Evolutionary conservation across 2,329 filamentous ascomycete species (phyloP), one percentile per base, ranked within the genome.

Genomic region (Epichloe uncinata): DNA sequence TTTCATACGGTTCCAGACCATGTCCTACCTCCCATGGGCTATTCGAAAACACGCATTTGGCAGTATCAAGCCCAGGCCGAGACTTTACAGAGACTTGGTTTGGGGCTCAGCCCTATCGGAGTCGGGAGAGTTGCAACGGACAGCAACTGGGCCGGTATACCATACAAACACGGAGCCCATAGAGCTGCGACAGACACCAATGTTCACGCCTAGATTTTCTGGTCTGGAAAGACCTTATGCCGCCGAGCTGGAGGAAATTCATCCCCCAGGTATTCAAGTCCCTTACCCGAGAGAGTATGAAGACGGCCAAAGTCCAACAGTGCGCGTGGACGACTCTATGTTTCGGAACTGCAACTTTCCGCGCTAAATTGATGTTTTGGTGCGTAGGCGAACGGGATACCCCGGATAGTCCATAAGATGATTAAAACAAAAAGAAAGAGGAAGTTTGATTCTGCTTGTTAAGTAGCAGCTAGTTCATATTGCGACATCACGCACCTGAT

Each of bases 1-100:
- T 6, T 72, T 72, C 47, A 63, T 67, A 26, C 55, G 53, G 3
- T 65, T 66, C 47, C 68, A 72, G 54, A 38, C 67, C 2, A 43
- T 51, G 0, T 47, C 54, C 12, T 65, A 68, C 47, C 51, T 69
- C 5, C 68, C 67, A 0, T 71, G 67, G 63, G 58, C 67, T 34
- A 55, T 63, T 26, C 54, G 56, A 16, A 54, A 53, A 5, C 60
- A 61, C 30, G 12, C 65, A 0, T 53, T 65, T 20, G 45, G 55
- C 4, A 54, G 44, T 22, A 37, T 50, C 3, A 47, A 52, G 18
- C 20, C 52, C 8, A 56, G 59, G 41, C 66, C 66, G 3, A 60
- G 62, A 49, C 54, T 68, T 2, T 68, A 68, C 46, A 57, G 57
- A 5, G 62, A 67, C 38, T 42, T 61, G 47, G 61, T 64, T 3